Conservation (phyloP, 352 stramenopile genomes). For the Pythium volutum region DNA sequence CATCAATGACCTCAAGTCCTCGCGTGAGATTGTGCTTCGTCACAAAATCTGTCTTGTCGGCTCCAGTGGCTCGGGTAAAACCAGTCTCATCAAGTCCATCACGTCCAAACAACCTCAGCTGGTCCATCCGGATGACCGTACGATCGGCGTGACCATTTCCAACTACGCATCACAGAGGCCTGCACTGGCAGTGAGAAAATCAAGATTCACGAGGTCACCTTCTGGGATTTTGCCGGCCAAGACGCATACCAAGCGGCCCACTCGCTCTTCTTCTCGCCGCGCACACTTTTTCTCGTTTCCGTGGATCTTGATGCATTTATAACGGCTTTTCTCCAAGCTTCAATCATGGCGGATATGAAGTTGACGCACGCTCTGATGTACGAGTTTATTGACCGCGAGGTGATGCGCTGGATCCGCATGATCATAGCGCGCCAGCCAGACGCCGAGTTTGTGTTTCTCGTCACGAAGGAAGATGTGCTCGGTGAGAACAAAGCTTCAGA, state of each 20-base stretch:
- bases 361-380: too few relatives aligned
- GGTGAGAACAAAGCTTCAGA: too few relatives aligned
- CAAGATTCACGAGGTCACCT: background rate
- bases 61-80: background rate
- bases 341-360: too few relatives aligned
- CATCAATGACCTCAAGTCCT: background rate
- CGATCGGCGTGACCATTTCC: background rate
- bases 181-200: background rate
- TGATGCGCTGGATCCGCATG: too few relatives aligned
- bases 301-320: background rate
- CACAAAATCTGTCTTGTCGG: background rate
- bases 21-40: background rate
- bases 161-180: too few relatives aligned
- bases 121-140: background rate
- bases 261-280: background rate
- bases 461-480: too few relatives aligned
- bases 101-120: background rate
- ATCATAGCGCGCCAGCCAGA: too few relatives aligned
- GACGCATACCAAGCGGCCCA: too few relatives aligned
- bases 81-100: background rate
- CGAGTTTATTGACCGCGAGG: too few relatives aligned
- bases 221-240: too few relatives aligned
- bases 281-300: background rate
- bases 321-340: too few relatives aligned
- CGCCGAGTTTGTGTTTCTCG: too few relatives aligned